These are phyloP conservation scores for Diutina mesorugosa DNA, from an alignment of 1,139 yeast species.

Conservation along the genomic window DNA sequence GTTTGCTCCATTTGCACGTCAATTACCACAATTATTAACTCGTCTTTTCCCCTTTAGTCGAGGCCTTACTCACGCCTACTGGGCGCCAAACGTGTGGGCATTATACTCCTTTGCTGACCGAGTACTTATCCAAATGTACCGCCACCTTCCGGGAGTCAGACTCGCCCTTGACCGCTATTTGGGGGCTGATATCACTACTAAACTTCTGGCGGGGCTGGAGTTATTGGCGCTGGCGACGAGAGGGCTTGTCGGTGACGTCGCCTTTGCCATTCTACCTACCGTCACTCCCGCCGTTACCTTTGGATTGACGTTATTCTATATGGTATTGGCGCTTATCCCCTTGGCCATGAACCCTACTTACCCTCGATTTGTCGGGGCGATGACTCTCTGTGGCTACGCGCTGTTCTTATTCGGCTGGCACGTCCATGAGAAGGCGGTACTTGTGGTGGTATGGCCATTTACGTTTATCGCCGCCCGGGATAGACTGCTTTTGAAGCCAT, in stretches of 20 bases:
- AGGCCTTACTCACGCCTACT: constrained; percentile 94
- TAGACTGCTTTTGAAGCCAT: constrained; percentile 56
- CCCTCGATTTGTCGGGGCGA: constrained; percentile 68
- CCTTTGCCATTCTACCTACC: constrained; percentile 67
- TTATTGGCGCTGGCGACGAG: constrained; percentile 44
- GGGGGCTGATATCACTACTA: constrained; percentile 16
- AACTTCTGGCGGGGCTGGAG: constrained; percentile 12
- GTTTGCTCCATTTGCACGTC: constrained; percentile 68
- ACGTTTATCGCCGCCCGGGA: constrained; percentile 66
- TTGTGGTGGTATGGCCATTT: constrained; percentile 82
- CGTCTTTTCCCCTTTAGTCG: constrained; percentile 88
- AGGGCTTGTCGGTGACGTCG: constrained; percentile 87
- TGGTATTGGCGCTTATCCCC: constrained; percentile 65
- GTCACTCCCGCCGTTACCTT: constrained; percentile 72
- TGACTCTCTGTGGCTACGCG: constrained; percentile 83
- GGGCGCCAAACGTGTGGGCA: constrained; percentile 99
- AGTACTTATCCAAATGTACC: constrained; percentile 40
- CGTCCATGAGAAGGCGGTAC: constrained; percentile 92
- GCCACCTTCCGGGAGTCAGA: constrained; percentile 32
- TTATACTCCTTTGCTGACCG: constrained; percentile 80
- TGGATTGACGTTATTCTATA: constrained; percentile 68
- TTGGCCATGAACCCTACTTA: constrained; percentile 63
- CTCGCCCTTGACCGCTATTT: constrained; percentile 19
- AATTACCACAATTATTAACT: constrained; percentile 48
- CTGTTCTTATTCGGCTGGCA: constrained; percentile 97